A percentile compares a stretch with the other conserved stretches of the same genome.
Conservation (phyloP, 352 stramenopile species). For the Plasmopara muralis region DNA sequence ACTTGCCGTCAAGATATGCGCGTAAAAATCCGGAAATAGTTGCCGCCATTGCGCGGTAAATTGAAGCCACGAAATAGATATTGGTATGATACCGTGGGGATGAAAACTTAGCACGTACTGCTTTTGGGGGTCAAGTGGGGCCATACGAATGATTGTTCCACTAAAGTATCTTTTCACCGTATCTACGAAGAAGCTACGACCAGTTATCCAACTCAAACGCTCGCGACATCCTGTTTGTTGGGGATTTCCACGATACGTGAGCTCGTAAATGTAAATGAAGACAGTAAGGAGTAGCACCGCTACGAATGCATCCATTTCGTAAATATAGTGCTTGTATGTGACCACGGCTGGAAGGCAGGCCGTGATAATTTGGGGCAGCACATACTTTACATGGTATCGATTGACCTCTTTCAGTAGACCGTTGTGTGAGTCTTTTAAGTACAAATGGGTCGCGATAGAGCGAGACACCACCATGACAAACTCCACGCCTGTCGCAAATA, state of each 20-base stretch:
- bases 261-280: conserved; percentile 60
- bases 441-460: conserved; percentile 48
- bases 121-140: conserved; percentile 42
- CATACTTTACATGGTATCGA: conserved; percentile 49
- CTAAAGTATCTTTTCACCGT: conserved; percentile 60
- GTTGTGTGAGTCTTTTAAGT: conserved; percentile 52
- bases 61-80: conserved; percentile 72
- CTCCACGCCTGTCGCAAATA: conserved; percentile 31
- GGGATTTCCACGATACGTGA: conserved; percentile 59
- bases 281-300: conserved; percentile 38
- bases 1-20: conserved; percentile 63
- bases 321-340: conserved; percentile 46
- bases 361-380: conserved; percentile 34
- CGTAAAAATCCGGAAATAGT: conserved; percentile 61
- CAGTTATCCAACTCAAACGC: conserved; percentile 35
- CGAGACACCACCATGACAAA: conserved; percentile 54
- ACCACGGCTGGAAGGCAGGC: conserved; percentile 34
- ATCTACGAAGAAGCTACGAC: conserved; percentile 44
- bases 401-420: conserved; percentile 40
- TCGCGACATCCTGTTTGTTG: conserved; percentile 55
- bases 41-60: conserved; percentile 61
- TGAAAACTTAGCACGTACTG: conserved; percentile 78
- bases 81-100: conserved; percentile 72
- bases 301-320: conserved; percentile 35
- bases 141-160: conserved; percentile 50